These are phyloP conservation scores for Aspergillus awamori DNA, from an alignment of 2,329 filamentous ascomycete species.

Conservation along the genomic window DNA sequence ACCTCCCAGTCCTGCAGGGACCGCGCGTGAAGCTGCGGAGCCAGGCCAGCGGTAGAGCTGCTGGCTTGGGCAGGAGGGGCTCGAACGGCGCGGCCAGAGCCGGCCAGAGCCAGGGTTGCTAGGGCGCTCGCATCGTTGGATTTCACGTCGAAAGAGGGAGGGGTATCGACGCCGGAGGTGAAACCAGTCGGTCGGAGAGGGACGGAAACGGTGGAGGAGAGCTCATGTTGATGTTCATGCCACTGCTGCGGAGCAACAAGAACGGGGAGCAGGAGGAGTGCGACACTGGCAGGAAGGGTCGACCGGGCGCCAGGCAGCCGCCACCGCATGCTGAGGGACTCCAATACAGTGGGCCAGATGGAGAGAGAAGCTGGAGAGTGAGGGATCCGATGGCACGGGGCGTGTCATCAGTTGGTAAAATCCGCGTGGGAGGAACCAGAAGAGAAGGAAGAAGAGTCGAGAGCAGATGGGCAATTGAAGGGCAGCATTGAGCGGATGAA, in stretches of 20 bases:
- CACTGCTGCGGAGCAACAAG: constrained; percentile 69
- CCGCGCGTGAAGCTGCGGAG: constrained; percentile 90
- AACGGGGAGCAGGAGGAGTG: constrained; percentile 61
- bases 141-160: constrained; percentile 38
- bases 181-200: constrained; percentile 29
- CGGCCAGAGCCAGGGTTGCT: constrained; percentile 95
- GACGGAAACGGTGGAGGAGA: constrained; percentile 32
- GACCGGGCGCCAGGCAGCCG: constrained; percentile 63
- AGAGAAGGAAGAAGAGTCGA: not conserved
- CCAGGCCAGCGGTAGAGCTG: constrained; percentile 65
- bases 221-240: constrained; percentile 36
- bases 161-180: constrained; percentile 23
- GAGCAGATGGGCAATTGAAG: not conserved
- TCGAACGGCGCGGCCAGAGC: constrained; percentile 76
- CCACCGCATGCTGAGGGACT: constrained; percentile 61
- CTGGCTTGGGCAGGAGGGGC: constrained; percentile 79
- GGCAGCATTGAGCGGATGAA: too few relatives aligned
- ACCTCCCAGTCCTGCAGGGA: constrained; percentile 99
- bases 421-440: constrained; percentile 7
- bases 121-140: constrained; percentile 84
- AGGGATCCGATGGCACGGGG: constrained; percentile 4
- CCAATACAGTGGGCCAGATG: constrained; percentile 33
- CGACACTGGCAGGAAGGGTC: constrained; percentile 60
- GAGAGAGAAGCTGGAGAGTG: not conserved
- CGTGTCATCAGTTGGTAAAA: constrained; percentile 15